Conservation (phyloP, 2,329 filamentous ascomycete genomes). For the Epicoccum nigrum region DNA sequence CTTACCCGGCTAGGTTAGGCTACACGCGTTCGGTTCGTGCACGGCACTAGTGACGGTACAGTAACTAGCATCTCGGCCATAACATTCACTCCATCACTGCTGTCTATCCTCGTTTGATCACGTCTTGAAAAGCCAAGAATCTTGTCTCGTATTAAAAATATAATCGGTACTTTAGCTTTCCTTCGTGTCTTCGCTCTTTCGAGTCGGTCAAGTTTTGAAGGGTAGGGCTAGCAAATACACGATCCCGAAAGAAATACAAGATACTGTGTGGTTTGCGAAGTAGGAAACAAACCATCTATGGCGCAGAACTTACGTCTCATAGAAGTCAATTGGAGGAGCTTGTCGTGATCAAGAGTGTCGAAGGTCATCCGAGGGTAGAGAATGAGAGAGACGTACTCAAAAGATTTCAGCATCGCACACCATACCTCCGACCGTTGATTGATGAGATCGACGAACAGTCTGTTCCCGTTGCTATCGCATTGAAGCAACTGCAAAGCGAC, state of each 20-base stretch:
- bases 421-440: conserved; percentile 32
- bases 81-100: no score
- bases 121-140: no score
- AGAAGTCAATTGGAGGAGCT: neutral
- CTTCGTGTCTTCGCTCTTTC: conserved; percentile 20
- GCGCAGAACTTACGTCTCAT: neutral
- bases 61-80: no score
- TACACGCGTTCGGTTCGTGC: no score
- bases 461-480: conserved; percentile 26
- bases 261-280: conserved; percentile 30
- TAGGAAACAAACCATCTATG: neutral
- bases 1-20: no score
- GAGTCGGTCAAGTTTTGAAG: conserved; percentile 24
- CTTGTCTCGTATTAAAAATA: neutral
- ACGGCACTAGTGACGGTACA: no score
- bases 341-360: conserved; percentile 36
- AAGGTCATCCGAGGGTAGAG: conserved; percentile 26
- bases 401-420: conserved; percentile 30
- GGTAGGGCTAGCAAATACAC: conserved; percentile 20
- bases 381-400: conserved; percentile 38
- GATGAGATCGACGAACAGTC: conserved; percentile 36
- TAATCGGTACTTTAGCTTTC: neutral
- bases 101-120: no score
- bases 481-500: conserved; percentile 11
- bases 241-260: conserved; percentile 25